Percentiles rank a stretch among this genome's conserved stretches.
Evolutionary conservation across 2,329 filamentous ascomycete genomes (phyloP).

Genomic region (Emydomyces testavorans): DNA sequence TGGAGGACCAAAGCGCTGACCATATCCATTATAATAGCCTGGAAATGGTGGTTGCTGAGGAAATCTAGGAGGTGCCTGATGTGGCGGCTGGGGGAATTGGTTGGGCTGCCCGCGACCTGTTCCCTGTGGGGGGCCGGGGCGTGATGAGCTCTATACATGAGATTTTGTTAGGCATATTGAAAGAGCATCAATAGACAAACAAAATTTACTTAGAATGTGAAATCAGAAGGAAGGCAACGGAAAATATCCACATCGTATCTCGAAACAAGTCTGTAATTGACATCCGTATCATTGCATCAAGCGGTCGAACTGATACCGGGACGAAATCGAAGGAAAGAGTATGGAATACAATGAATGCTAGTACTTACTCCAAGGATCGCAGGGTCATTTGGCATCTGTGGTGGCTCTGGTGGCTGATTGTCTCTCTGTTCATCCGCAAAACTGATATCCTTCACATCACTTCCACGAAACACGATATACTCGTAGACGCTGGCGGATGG

Average conservation of each 20-base stretch:
- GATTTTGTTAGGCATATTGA: conserved; percentile 18
- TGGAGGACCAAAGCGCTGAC: conserved; percentile 38
- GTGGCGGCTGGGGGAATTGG: conserved; percentile 32
- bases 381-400: conserved; percentile 80
- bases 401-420: conserved; percentile 61
- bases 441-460: conserved; percentile 94
- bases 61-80: conserved; percentile 30
- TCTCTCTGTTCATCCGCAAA: conserved; percentile 71
- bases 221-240: conserved; percentile 99
- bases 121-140: conserved; percentile 33
- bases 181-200: background rate
- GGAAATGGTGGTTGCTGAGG: conserved; percentile 34
- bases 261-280: conserved; percentile 70
- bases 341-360: conserved; percentile 13
- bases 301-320: conserved; percentile 20
- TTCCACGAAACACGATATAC: conserved; percentile 96
- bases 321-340: background rate
- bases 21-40: conserved; percentile 37
- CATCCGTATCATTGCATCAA: conserved; percentile 98
- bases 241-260: conserved; percentile 90
- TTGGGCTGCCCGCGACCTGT: conserved; percentile 34
- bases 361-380: conserved; percentile 91
- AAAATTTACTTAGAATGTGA: conserved; percentile 9
- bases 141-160: conserved; percentile 32
- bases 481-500: conserved; percentile 86